Base-by-base conservation (phyloP, 306 rosid species). In the Corylus americana region DNA sequence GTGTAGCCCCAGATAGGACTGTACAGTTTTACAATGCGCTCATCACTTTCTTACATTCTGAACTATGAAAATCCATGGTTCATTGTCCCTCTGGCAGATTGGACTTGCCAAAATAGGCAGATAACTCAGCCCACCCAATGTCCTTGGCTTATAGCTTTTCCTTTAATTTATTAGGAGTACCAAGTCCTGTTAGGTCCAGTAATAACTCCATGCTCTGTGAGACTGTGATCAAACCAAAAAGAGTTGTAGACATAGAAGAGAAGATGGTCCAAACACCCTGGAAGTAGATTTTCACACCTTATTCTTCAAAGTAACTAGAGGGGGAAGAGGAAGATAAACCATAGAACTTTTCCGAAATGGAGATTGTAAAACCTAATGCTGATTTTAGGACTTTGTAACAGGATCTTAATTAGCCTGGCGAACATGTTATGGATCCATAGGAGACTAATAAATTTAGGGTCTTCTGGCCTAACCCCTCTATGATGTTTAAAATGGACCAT, bases 131-230 rank as follows among this genome's bases (percentile, higher is more conserved):
- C 50, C n/a, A 67, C 50, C 39, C 49, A 39, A 42, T 67, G 7
- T 39, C 71, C 50, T 67, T 18, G 50, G 22, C 47, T 8, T 42
- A 42, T 67, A n/a, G 2, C 4, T 67, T 67, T 67, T 18, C 16
- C 50, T 58, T 42, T 67, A 67, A 9, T 8, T 11, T 67, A 67
- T 67, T 39, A 31, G 13, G 5, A 63, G 7, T 63, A 63, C 47
- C 47, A 63, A 35, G 70, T 59, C 70, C 47, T 12, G 47, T 64
- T 16, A 64, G 47, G 70, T 64, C 70, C 45, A 64, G 45, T 35
- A 31, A 5, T 31, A 31, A 31, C 35, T 31, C 35, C 35, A 27
- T 2, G 2, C 47, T 64, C 47, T 16, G n/a, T n/a, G 6, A 61
- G 27, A 27, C 42, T 61, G 42, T 27, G 44, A 61, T 27, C 14